Evolutionary conservation across 768 basidiomycete genomes (phyloP).

Genomic region (Asterophora lycoperdoides): DNA sequence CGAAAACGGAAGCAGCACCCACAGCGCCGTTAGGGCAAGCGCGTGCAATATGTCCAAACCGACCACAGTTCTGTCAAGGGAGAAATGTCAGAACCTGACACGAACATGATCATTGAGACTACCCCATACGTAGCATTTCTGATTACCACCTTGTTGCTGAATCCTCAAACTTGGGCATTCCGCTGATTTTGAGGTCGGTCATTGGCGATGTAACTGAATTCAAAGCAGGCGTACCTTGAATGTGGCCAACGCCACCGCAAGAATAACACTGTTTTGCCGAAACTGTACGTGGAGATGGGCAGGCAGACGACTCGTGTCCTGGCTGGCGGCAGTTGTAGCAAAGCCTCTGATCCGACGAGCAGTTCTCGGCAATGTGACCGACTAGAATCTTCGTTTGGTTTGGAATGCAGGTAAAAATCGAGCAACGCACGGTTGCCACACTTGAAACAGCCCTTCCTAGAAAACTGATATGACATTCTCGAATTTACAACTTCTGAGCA

Average conservation of each 20-base stretch:
- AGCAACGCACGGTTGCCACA: slow-evolving; percentile 79
- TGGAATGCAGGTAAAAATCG: background rate
- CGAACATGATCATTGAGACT: background rate
- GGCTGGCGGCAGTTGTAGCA: slow-evolving; percentile 95
- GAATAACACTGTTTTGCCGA: slow-evolving; percentile 90
- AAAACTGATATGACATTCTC: slow-evolving; percentile 78
- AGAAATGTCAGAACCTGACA: slow-evolving; percentile 8
- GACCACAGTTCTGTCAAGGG: slow-evolving; percentile 63
- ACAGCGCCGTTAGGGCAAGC: slow-evolving; percentile 52
- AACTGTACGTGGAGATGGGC: slow-evolving; percentile 78
- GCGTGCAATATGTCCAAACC: slow-evolving; percentile 80
- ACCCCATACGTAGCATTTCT: slow-evolving; percentile 78
- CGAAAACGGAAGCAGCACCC: slow-evolving; percentile 43
- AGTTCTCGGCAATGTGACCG: slow-evolving; percentile 91
- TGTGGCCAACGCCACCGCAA: slow-evolving; percentile 89
- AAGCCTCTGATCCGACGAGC: slow-evolving; percentile 80
- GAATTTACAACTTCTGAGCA: slow-evolving; percentile 34
- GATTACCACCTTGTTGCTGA: slow-evolving; percentile 55
- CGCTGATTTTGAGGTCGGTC: slow-evolving; percentile 34
- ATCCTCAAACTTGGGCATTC: slow-evolving; percentile 80
- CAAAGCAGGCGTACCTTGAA: slow-evolving; percentile 43
- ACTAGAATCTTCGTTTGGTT: slow-evolving; percentile 40
- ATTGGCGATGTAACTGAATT: slow-evolving; percentile 1
- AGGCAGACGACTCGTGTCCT: slow-evolving; percentile 89
- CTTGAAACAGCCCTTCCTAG: slow-evolving; percentile 89